Evolutionary conservation across 495 filamentous ascomycete genomes (phyloP), one percentile per base, ranked within the genome.

Genomic region (Ascobolus immersus): DNA sequence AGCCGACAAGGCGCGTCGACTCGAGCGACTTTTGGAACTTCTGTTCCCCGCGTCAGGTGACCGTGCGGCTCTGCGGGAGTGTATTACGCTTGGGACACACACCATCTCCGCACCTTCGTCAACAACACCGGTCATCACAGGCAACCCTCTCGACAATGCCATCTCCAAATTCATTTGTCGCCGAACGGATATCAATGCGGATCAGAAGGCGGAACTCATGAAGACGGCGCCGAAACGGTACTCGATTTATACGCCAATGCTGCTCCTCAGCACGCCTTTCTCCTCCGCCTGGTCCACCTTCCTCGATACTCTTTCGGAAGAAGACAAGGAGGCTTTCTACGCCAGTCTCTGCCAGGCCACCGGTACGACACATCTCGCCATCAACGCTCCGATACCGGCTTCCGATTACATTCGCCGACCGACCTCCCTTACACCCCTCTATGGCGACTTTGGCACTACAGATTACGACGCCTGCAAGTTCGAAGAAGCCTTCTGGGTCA

Each of bases 401-500:
- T 22, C 28, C 21, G 36, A 29, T 4, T 1, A 20, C 17, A 34
- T 38, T 3, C 39, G 38, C 11, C 13, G 28, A 15, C 41, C 34
- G 6, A 26, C 21, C 35, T 43, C 26, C n/a, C n/a, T n/a, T n/a
- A 35, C 32, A 3, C 39, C 39, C 3, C 35, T 39, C 14, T 28
- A 33, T 31, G 30, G 37, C 29, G 32, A 22, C 25, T 25, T 44
- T 5, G 26, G 28, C 33, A 28, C 14, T 3, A 8, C 21, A 28
- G 21, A n/a, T 2, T 30, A 21, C n/a, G 12, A 22, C n/a, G 21
- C 8, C 21, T 11, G n/a, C 2, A 71, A 80, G 41, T n/a, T n/a
- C n/a, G n/a, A n/a, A n/a, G n/a, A n/a, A n/a, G n/a, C n/a, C n/a
- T 71, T 89, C 41, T 93, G 81, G 78, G 68, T 67, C 3, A 64